Conservation (phyloP, 1,139 yeast genomes). For the Meyerozyma sp. region DNA sequence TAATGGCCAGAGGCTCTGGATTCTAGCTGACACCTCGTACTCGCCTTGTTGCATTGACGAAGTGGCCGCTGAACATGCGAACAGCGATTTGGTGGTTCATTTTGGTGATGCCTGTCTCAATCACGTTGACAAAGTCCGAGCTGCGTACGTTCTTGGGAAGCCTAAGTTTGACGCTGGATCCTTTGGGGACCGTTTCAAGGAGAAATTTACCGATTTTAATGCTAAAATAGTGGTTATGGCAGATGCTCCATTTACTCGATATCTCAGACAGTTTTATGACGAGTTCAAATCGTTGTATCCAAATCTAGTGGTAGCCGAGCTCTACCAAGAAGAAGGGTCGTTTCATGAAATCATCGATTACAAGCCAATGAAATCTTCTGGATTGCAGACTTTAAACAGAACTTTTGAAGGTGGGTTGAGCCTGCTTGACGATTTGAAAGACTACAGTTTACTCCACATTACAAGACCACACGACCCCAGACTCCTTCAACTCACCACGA, state of each 20-base stretch:
- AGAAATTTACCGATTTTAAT: constrained; percentile 26
- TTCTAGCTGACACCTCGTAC: constrained; percentile 91
- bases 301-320: constrained; percentile 46
- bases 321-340: constrained; percentile 26
- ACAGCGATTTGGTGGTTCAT: constrained; percentile 81
- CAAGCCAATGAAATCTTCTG: constrained; percentile 11
- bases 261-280: constrained; percentile 30
- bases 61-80: constrained; percentile 92
- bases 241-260: constrained; percentile 53
- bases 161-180: constrained; percentile 43
- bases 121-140: constrained; percentile 65
- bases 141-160: constrained; percentile 71
- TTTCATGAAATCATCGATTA: constrained; percentile 40
- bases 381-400: constrained; percentile 19
- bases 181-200: constrained; percentile 30
- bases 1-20: constrained; percentile 46
- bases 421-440: constrained; percentile 17
- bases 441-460: constrained; percentile 61
- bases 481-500: constrained; percentile 67
- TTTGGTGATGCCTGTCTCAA: constrained; percentile 94
- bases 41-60: constrained; percentile 96
- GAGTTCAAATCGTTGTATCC: constrained; percentile 31
- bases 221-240: constrained; percentile 58
- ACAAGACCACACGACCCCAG: constrained; percentile 76
- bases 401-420: constrained; percentile 13